Evolutionary conservation across 805 yeast species (phyloP).

Genomic region (Lachancea sp.): DNA sequence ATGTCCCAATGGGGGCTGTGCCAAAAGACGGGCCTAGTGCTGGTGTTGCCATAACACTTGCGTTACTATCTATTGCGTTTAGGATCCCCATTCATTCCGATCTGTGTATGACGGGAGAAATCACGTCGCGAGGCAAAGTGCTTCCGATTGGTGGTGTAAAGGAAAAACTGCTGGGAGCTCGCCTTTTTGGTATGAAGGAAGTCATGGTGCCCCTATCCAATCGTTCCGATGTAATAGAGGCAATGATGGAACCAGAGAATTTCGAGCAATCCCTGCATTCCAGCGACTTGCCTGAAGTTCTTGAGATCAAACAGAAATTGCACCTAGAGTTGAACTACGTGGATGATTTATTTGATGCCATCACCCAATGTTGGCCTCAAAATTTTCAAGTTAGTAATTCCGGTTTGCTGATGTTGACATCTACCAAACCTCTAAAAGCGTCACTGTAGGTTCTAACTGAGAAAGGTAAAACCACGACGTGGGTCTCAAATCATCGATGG

Average conservation of each 20-base stretch:
- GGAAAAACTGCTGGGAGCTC: constrained; percentile 75
- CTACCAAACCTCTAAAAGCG: neutral
- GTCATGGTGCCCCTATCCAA: constrained; percentile 69
- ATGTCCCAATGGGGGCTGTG: constrained; percentile 63
- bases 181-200: constrained; percentile 54
- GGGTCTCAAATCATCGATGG: no score
- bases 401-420: neutral
- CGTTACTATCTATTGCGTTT: constrained; percentile 68
- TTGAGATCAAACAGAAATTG: constrained; percentile 42
- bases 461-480: no score
- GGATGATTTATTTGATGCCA: constrained; percentile 71
- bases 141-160: constrained; percentile 78
- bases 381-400: constrained; percentile 1
- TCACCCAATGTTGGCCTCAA: constrained; percentile 60
- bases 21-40: constrained; percentile 52
- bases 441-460: neutral
- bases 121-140: constrained; percentile 70
- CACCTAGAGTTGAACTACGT: constrained; percentile 60
- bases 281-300: constrained; percentile 9
- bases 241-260: constrained; percentile 35
- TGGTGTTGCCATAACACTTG: constrained; percentile 69
- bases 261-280: neutral
- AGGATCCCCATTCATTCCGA: constrained; percentile 42
- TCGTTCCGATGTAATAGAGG: constrained; percentile 60
- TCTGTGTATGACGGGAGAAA: constrained; percentile 84